phyloP scores from a whole-genome alignment of 306 rosid species.

The Dalbergia cultrata region DNA sequence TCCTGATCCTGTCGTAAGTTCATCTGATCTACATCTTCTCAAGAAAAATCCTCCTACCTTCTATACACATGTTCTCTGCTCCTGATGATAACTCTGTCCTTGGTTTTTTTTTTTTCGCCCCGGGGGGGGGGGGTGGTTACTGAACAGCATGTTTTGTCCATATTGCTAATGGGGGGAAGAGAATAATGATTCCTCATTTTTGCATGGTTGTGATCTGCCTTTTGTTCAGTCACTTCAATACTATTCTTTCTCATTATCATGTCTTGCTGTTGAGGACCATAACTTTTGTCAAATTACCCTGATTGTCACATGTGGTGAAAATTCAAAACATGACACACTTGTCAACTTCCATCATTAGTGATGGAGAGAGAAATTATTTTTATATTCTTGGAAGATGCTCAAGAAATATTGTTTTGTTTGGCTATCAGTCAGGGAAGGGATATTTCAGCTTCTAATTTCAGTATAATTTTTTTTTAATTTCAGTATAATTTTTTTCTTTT shows the following conservation, averaged over 20 bases:
- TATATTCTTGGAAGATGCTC: slow-evolving; percentile 16
- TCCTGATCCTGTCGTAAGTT: slow-evolving; percentile 96
- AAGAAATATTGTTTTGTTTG: slow-evolving; percentile 38
- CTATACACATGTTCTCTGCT: slow-evolving; percentile 30
- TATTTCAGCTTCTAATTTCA: slow-evolving; percentile 38
- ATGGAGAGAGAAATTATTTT: slow-evolving; percentile 19
- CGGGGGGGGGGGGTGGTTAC: slow-evolving; percentile 41
- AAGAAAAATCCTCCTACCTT: slow-evolving; percentile 27
- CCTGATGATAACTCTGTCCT: slow-evolving; percentile 14
- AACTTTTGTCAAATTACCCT: slow-evolving; percentile 35
- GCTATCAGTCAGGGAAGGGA: slow-evolving; percentile 9
- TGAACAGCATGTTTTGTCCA: slow-evolving; percentile 44
- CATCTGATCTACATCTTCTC: slow-evolving; percentile 37
- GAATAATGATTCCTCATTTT: slow-evolving; percentile 47
- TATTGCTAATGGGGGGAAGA: slow-evolving; percentile 40
- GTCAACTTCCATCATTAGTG: slow-evolving; percentile 37
- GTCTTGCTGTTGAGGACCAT: slow-evolving; percentile 37
- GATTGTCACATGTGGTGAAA: slow-evolving; percentile 22
- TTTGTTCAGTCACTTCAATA: slow-evolving; percentile 38
- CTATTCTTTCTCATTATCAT: slow-evolving; percentile 30
- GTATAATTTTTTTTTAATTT: slow-evolving; percentile 37
- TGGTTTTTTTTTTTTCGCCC: slow-evolving; percentile 35
- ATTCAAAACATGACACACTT: slow-evolving; percentile 11
- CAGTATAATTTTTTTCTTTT: not conserved
- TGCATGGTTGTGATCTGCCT: slow-evolving; percentile 49